Evolutionary conservation across 805 yeast genomes (phyloP).

Genomic region (Candida orba): DNA sequence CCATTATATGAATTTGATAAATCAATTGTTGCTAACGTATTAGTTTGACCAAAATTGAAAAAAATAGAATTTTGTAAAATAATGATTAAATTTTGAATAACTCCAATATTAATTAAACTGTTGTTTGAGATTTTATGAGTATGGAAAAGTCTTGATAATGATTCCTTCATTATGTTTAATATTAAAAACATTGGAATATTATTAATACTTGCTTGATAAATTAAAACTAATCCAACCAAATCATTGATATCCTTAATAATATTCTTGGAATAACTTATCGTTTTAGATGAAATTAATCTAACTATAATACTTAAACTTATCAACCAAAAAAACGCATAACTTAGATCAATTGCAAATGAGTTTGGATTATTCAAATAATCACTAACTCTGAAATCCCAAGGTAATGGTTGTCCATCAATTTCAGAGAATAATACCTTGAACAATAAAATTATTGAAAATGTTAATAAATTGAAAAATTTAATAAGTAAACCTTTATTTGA

Average conservation of each 20-base stretch:
- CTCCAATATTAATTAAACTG: neutral
- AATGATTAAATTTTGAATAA: conserved; percentile 23
- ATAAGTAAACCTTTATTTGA: neutral
- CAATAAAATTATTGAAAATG: neutral
- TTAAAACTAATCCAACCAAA: conserved; percentile 32
- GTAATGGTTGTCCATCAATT: conserved; percentile 7
- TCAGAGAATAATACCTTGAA: conserved; percentile 6
- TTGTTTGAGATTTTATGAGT: neutral
- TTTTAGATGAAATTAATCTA: conserved; percentile 21
- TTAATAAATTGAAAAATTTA: neutral
- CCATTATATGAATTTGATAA: conserved; percentile 92
- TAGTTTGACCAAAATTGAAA: conserved; percentile 85
- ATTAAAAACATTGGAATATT: conserved; percentile 43
- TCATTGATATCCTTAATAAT: conserved; percentile 32
- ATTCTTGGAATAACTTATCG: conserved; percentile 9
- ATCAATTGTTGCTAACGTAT: conserved; percentile 86
- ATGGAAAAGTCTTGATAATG: neutral
- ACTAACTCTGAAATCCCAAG: conserved; percentile 2
- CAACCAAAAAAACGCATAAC: conserved; percentile 25
- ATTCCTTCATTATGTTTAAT: conserved; percentile 23
- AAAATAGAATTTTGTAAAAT: conserved; percentile 70
- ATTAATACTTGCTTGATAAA: conserved; percentile 43
- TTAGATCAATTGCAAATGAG: neutral
- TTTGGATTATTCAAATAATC: conserved; percentile 1
- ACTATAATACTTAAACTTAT: conserved; percentile 26